phyloP scores from a whole-genome alignment of 2,329 filamentous ascomycete genomes.

The Fusarium citri region DNA sequence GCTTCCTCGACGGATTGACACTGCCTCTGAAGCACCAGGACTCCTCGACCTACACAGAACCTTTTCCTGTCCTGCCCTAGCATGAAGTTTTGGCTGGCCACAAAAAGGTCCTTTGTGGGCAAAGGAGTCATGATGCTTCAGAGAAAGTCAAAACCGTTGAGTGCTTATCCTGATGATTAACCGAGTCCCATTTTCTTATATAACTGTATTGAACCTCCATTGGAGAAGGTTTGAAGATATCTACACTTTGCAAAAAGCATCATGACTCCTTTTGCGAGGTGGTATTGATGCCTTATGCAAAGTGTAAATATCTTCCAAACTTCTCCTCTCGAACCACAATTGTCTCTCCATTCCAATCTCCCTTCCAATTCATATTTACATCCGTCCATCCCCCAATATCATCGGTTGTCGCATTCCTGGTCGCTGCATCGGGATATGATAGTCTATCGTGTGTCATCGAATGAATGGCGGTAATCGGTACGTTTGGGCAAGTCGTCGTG shows the following conservation, averaged over 20 bases:
- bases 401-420: neutral
- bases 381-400: neutral
- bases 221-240: no score
- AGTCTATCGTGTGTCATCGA: neutral
- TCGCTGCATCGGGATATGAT: neutral
- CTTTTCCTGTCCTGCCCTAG: no score
- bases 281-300: no score
- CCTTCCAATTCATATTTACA: neutral
- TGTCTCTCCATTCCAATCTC: neutral
- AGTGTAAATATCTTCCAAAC: no score
- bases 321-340: no score
- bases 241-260: no score
- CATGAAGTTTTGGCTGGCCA: neutral
- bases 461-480: accelerated
- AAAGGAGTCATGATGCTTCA: neutral
- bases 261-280: no score
- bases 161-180: neutral
- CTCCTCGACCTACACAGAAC: no score
- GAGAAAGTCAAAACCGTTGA: neutral
- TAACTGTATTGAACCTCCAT: neutral
- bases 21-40: no score
- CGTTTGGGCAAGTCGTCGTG: neutral
- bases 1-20: neutral
- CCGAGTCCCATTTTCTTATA: neutral
- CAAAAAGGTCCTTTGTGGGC: neutral